Percentiles rank a stretch among this genome's conserved stretches.
Evolutionary conservation across 2,329 filamentous ascomycete genomes (phyloP).

Genomic region (Xylariaceae sp.): DNA sequence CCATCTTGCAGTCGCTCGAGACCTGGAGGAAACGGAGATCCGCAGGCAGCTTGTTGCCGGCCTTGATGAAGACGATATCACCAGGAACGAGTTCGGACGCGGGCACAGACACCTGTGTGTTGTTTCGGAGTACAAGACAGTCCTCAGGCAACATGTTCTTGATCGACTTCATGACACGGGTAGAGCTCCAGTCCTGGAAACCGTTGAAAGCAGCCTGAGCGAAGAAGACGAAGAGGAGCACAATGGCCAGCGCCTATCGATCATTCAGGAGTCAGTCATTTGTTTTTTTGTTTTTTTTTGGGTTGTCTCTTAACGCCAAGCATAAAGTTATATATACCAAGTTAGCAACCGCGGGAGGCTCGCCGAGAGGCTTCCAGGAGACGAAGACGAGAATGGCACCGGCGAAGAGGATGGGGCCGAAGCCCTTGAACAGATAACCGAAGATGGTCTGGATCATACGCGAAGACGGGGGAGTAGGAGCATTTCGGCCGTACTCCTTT

Average conservation of each 20-base stretch:
- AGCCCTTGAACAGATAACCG: conserved; percentile 72
- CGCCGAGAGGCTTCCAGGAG: conserved; percentile 68
- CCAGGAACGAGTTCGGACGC: conserved; percentile 64
- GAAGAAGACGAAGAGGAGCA: conserved; percentile 63
- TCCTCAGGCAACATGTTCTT: conserved; percentile 73
- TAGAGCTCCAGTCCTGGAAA: conserved; percentile 71
- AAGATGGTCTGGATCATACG: conserved; percentile 52
- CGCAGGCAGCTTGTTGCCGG: conserved; percentile 68
- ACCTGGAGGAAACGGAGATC: conserved; percentile 66
- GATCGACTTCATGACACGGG: conserved; percentile 72
- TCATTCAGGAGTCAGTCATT: background rate
- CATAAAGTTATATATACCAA: conserved; percentile 28
- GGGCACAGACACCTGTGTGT: conserved; percentile 42
- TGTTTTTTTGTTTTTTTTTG: background rate
- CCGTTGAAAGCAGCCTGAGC: conserved; percentile 65
- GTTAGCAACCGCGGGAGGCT: conserved; percentile 65
- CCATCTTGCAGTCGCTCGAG: conserved; percentile 65
- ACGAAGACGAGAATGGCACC: conserved; percentile 69
- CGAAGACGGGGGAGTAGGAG: conserved; percentile 59
- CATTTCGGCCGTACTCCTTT: conserved; percentile 60
- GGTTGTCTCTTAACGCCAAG: no score
- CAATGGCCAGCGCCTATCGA: conserved; percentile 59
- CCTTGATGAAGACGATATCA: conserved; percentile 61
- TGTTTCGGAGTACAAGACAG: conserved; percentile 59
- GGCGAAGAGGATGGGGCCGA: conserved; percentile 63